phyloP scores from a whole-genome alignment of 257 asterid species.

The Forsythia suspensa region DNA sequence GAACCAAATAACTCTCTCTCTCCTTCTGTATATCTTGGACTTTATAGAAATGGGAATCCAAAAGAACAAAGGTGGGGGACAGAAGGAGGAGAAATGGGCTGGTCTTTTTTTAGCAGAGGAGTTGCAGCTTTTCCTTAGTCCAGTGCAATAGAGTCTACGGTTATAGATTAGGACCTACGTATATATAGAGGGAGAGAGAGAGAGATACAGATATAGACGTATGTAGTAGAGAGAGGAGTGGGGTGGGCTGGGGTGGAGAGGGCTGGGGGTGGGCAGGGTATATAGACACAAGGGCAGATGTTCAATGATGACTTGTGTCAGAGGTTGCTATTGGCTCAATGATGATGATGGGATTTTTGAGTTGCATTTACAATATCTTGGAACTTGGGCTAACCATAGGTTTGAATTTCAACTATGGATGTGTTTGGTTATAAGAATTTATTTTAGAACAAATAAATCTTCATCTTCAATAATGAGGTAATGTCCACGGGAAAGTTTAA shows the following conservation, averaged over 20 bases:
- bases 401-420: not conserved
- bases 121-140: constrained; percentile 28
- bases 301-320: constrained; percentile 92
- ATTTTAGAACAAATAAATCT: too few species aligned
- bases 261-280: not conserved
- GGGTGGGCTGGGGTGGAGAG: not conserved
- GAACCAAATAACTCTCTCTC: not conserved
- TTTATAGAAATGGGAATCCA: constrained; percentile 1
- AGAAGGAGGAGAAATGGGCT: constrained; percentile 60
- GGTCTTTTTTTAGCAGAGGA: constrained; percentile 48
- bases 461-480: too few species aligned
- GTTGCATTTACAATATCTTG: not conserved
- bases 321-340: constrained; percentile 74
- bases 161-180: constrained; percentile 35
- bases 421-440: not conserved
- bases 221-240: too few species aligned
- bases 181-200: too few species aligned
- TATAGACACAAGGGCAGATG: constrained; percentile 48
- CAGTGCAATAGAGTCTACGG: constrained; percentile 34
- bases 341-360: constrained; percentile 57
- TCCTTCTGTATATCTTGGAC: constrained; percentile 7
- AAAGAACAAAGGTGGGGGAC: constrained; percentile 44
- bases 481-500: too few species aligned
- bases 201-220: too few species aligned
- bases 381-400: constrained; percentile 5